phyloP scores from a whole-genome alignment of 202 grass and related monocot genomes.

The Hordeum pubiflorum region DNA sequence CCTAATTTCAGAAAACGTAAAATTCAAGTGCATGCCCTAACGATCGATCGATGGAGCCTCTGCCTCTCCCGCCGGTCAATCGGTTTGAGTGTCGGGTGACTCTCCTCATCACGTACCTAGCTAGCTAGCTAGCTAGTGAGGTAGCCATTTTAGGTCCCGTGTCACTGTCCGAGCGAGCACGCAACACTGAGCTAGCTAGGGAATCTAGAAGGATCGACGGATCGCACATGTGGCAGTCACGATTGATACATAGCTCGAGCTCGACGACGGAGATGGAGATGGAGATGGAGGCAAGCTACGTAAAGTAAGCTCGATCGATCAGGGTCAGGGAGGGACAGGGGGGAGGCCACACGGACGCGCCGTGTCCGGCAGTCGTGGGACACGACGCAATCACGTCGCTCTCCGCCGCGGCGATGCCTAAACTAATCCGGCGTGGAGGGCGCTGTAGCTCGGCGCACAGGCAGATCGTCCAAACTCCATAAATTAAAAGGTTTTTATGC shows the following conservation, averaged over 20 bases:
- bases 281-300: neutral
- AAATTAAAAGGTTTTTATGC: no score
- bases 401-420: conserved; percentile 16
- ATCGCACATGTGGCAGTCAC: neutral
- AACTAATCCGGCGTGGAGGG: conserved; percentile 1
- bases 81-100: conserved; percentile 19
- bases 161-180: conserved; percentile 32
- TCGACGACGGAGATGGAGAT: no score
- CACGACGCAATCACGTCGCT: conserved; percentile 74
- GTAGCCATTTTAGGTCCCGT: neutral
- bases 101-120: neutral
- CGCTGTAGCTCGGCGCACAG: conserved; percentile 33
- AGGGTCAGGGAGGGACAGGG: conserved; percentile 23
- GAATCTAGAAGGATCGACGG: neutral
- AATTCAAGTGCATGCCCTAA: neutral
- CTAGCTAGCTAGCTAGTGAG: neutral
- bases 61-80: neutral
- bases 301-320: neutral
- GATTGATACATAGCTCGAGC: neutral
- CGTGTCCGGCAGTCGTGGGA: conserved; percentile 55
- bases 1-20: no score
- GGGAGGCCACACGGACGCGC: conserved; percentile 32
- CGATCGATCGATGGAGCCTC: neutral
- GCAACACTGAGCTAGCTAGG: neutral
- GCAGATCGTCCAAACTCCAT: conserved; percentile 54